Evolutionary conservation across 257 asterid genomes (phyloP), one percentile per base, ranked within the genome.

Genomic region (Cynanchum wilfordii): DNA sequence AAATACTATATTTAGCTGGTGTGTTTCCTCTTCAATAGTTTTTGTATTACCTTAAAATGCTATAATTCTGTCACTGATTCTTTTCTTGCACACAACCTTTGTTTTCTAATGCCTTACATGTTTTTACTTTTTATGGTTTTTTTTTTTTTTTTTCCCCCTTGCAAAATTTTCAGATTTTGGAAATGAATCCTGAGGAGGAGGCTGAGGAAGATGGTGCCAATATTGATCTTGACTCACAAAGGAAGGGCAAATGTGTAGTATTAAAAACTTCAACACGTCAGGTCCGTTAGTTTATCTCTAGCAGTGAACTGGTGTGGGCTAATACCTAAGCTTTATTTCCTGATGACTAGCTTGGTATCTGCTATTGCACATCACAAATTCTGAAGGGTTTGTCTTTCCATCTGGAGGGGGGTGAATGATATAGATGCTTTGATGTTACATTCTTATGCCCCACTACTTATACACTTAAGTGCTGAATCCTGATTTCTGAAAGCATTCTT

Each of bases 191-290:
- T 10, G 99, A 95, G 78, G 99, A 95, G 68, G 99, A 95, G 69
- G 98, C 95, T 67, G 99, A 95, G 80, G 99, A 95, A 81, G 99
- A 95, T 78, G 99, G 99, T 73, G 99, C 97, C 54, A 91, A 92
- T 72, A 95, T 95, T 75, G 98, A 95, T 84, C 98, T 95, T 36
- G 99, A 95, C 79, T 92, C 99, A 5, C 99, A 95, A 76, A 89
- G 97, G 85, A 95, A 92, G 90, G 99, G 98, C 10, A 95, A 95
- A 80, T 91, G 99, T 52, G 99, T 95, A 52, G 99, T 91, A 30
- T 86, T 95, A 73, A 95, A 94, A 86, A 95, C 98, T 67, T 91
- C 98, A 54, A 88, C 99, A 0, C 97, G 99, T 64, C 99, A 95
- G 96, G 99, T 95, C 69, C 70, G 78, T 71, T 17, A 42, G 69